Base-by-base conservation (phyloP, 2,329 filamentous ascomycete genomes). In the Trichophyton schoenleinii region DNA sequence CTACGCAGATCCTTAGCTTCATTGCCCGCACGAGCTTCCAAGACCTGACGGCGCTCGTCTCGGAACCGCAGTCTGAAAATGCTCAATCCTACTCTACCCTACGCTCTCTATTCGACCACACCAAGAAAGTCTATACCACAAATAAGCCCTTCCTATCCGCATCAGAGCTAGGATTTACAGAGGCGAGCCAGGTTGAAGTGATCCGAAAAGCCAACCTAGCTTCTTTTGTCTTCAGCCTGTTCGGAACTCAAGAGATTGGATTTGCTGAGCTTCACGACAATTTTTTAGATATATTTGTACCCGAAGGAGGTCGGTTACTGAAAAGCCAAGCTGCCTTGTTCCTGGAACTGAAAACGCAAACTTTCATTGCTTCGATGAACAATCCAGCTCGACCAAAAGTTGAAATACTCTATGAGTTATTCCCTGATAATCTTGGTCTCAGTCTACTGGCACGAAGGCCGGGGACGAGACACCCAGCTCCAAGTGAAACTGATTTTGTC, bases 291-390 rank as follows among this genome's bases (percentile, higher is more conserved):
- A 83, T 82, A 0, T 87, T 87, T 68, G 81, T 85, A 7, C 80
- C 82, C 0, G 79, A 83, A 60, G 81, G 82, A 25, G 78, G 78
- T 42, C 76, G 81, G 9, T 69, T 87, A 22, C 71, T 83, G 20
- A 83, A 84, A 66, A 81, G 80, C 63, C 83, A 85, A 66, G 82
- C 81, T 1, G 78, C 80, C 13, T 73, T 87, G 28, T 85, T 81
- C 65, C 75, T 87, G 13, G 83, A 86, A 64, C 72, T 87, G 18
- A 87, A 87, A 71, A 86, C 84, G 1, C 84, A 87, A 69, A 83
- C 83, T 13, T 87, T 85, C 67, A 83, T 87, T 61, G 83, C 82
- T 3, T 81, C 81, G 3, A 76, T 84, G 67, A 79, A 81, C 65
- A 81, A 79, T 66, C 79, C 78, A 48, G 79, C 83, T 60, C 78